A percentile compares a stretch with the other conserved stretches of the same genome.
Evolutionary conservation across 2,329 filamentous ascomycete genomes (phyloP).

Genomic region (Piedraia hortae): DNA sequence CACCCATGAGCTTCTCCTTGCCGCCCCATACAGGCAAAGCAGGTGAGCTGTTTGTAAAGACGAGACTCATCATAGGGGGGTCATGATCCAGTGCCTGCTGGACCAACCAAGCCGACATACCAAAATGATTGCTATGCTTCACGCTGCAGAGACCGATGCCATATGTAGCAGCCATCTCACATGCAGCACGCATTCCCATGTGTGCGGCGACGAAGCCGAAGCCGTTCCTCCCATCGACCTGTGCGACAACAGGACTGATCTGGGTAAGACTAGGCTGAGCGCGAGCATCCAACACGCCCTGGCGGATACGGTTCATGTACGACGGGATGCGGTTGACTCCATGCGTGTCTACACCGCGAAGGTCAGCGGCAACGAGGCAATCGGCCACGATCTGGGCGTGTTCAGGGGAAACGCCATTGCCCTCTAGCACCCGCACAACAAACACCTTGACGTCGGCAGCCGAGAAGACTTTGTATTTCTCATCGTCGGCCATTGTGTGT

Average conservation of each 20-base stretch:
- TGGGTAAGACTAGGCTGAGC: conserved; percentile 31
- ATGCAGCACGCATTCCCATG: conserved; percentile 36
- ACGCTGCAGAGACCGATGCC: conserved; percentile 54
- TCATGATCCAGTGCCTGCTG: conserved; percentile 45
- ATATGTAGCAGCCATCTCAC: conserved; percentile 33
- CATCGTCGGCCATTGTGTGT: conserved; percentile 1
- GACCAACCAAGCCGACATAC: conserved; percentile 59
- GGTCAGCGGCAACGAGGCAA: conserved; percentile 45
- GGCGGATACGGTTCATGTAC: conserved; percentile 45
- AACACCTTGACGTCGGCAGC: conserved; percentile 16
- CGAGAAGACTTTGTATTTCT: conserved; percentile 6
- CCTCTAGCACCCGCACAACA: conserved; percentile 27
- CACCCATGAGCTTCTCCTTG: conserved; percentile 39
- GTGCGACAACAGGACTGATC: conserved; percentile 42
- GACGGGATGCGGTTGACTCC: conserved; percentile 53
- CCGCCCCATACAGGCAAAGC: conserved; percentile 47
- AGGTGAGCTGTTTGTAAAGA: conserved; percentile 35
- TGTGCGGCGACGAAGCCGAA: conserved; percentile 51
- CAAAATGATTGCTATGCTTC: conserved; percentile 57
- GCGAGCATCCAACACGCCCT: conserved; percentile 35
- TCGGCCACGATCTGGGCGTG: conserved; percentile 36
- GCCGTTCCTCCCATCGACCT: conserved; percentile 38
- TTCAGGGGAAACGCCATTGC: conserved; percentile 29
- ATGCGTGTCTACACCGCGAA: conserved; percentile 56
- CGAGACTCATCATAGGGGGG: conserved; percentile 28